phyloP scores from a whole-genome alignment of 176 grass and related monocot species.

The Poa pratensis region DNA sequence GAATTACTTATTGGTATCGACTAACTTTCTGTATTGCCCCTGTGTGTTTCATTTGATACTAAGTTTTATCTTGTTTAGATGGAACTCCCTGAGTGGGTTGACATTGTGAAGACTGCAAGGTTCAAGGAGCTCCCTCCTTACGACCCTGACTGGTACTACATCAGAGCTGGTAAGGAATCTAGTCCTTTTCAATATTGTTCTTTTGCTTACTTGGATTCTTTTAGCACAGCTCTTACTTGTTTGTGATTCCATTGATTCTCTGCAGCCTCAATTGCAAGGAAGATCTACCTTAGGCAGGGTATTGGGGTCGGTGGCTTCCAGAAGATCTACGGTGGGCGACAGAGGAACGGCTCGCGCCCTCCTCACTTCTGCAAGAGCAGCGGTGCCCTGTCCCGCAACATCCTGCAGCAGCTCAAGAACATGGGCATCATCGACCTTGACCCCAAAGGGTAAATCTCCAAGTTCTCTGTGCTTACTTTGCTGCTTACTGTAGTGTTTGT shows the following conservation, averaged over 20 bases:
- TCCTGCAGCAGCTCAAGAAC: slow-evolving; percentile 65
- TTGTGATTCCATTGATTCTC: neutral
- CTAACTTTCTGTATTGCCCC: neutral
- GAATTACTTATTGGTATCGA: neutral
- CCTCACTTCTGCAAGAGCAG: slow-evolving; percentile 87
- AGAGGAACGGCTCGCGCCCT: slow-evolving; percentile 59
- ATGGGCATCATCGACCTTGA: slow-evolving; percentile 72
- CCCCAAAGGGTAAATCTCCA: slow-evolving; percentile 58
- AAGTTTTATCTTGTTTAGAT: slow-evolving; percentile 45
- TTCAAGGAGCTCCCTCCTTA: slow-evolving; percentile 82
- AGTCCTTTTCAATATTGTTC: neutral
- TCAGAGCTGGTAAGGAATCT: slow-evolving; percentile 58
- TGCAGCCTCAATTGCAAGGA: slow-evolving; percentile 73
- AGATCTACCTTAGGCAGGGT: slow-evolving; percentile 80
- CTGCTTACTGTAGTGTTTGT: neutral
- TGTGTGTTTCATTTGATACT: neutral
- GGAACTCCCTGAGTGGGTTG: slow-evolving; percentile 82
- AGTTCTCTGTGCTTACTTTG: neutral
- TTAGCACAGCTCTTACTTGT: neutral
- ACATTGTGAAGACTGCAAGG: slow-evolving; percentile 86
- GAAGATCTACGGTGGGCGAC: slow-evolving; percentile 72
- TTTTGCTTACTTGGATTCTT: neutral
- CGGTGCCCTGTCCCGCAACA: slow-evolving; percentile 72
- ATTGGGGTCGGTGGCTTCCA: slow-evolving; percentile 82
- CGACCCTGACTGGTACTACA: slow-evolving; percentile 87